Conservation (phyloP, 2,329 filamentous ascomycete species). For the Rhynchosporium graminicola region DNA sequence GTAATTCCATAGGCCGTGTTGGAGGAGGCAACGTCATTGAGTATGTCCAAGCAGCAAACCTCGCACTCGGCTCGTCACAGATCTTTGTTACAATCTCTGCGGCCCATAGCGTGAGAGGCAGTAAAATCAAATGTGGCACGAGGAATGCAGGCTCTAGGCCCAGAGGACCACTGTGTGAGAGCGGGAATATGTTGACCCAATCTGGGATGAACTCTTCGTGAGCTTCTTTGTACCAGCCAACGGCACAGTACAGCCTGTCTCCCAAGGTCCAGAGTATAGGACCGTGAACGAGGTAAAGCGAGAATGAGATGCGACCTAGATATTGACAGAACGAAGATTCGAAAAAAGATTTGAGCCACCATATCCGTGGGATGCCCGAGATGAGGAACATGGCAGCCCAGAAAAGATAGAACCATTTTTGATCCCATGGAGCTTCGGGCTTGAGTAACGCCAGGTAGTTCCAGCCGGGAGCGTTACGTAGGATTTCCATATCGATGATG, state of each 20-base stretch:
- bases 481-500: constrained; percentile 24
- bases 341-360: constrained; percentile 59
- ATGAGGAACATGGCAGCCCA: constrained; percentile 60
- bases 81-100: constrained; percentile 57
- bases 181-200: constrained; percentile 58
- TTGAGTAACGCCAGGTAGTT: constrained; percentile 52
- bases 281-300: constrained; percentile 65
- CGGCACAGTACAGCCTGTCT: constrained; percentile 63
- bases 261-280: constrained; percentile 60
- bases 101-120: constrained; percentile 60
- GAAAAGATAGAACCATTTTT: constrained; percentile 69
- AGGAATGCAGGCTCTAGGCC: constrained; percentile 64
- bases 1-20: constrained; percentile 4
- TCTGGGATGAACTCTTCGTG: constrained; percentile 53
- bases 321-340: constrained; percentile 61
- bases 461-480: constrained; percentile 56
- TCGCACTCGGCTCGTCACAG: constrained; percentile 62
- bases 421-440: constrained; percentile 64
- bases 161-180: constrained; percentile 57
- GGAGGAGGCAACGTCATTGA: neutral
- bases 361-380: constrained; percentile 56
- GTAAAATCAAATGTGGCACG: constrained; percentile 57
- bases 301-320: constrained; percentile 62
- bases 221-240: constrained; percentile 54
- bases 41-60: constrained; percentile 44